Percentiles rank a stretch among this genome's conserved stretches.
phyloP scores from a whole-genome alignment of 1,284 basidiomycete genomes.

The Phaffia rhodozyma region DNA sequence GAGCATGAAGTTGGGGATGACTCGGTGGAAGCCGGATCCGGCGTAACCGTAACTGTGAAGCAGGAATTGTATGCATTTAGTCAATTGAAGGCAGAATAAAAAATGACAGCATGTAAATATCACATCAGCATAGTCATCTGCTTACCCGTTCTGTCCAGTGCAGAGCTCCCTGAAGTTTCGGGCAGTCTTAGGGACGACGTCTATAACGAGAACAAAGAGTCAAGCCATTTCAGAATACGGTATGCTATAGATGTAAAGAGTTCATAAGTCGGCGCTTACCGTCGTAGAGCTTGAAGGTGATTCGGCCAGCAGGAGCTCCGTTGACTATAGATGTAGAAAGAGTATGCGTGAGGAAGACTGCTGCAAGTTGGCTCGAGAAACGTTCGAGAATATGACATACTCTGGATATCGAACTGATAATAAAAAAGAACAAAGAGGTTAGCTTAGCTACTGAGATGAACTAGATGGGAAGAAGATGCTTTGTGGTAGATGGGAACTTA shows the following conservation, averaged over 20 bases:
- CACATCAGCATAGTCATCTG: conserved; percentile 23
- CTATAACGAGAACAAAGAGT: background rate
- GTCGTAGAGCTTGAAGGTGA: conserved; percentile 61
- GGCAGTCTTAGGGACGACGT: conserved; percentile 75
- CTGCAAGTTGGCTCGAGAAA: background rate
- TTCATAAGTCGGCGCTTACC: no score
- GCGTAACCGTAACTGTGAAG: conserved; percentile 41
- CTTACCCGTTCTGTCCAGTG: conserved; percentile 67
- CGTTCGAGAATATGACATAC: background rate
- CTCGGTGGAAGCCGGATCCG: conserved; percentile 73
- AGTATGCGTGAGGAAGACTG: background rate
- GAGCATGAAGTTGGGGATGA: conserved; percentile 51
- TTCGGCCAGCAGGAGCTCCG: conserved; percentile 46
- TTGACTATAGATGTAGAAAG: conserved; percentile 8
- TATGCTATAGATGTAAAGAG: no score
- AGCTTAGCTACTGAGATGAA: background rate
- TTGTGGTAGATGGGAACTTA: background rate
- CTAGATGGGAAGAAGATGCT: background rate
- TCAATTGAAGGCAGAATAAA: background rate
- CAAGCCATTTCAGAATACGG: no score
- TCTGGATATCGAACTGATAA: conserved; percentile 18
- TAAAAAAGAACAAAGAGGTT: background rate
- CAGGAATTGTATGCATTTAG: conserved; percentile 37
- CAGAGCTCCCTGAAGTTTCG: conserved; percentile 90
- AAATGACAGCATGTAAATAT: background rate